These are phyloP conservation scores for Kuraishia cidri DNA, from an alignment of 805 yeast species.

Conservation along the genomic window DNA sequence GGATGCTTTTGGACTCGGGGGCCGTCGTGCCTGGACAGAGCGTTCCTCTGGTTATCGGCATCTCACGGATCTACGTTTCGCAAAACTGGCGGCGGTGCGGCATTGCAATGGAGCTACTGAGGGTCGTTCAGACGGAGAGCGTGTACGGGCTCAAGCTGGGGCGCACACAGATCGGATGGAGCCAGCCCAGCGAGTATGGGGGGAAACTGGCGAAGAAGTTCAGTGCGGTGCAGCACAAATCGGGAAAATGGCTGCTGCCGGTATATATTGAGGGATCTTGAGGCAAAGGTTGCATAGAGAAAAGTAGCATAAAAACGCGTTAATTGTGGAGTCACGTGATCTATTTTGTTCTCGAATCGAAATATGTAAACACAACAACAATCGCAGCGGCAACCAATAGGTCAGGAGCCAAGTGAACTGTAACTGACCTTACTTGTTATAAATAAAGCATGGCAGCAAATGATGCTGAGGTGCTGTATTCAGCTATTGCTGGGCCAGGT, in stretches of 20 bases:
- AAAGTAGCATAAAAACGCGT: not conserved
- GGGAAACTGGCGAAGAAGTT: constrained; percentile 46
- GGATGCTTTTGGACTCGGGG: constrained; percentile 53
- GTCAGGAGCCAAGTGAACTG: no score
- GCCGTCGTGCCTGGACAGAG: constrained; percentile 35
- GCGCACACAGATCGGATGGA: constrained; percentile 47
- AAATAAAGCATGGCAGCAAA: constrained; percentile 1
- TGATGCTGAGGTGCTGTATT: constrained; percentile 14
- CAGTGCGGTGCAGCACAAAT: constrained; percentile 45
- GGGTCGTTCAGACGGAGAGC: constrained; percentile 30
- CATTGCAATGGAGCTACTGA: constrained; percentile 35
- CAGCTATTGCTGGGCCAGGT: constrained; percentile 14
- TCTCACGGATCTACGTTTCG: constrained; percentile 40
- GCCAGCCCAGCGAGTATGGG: constrained; percentile 66
- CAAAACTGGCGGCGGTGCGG: constrained; percentile 36
- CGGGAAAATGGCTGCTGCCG: constrained; percentile 41
- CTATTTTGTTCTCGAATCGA: no score
- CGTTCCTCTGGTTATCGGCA: constrained; percentile 32
- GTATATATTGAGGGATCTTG: constrained; percentile 28
- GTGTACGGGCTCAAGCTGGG: constrained; percentile 39
- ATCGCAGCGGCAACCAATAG: no score
- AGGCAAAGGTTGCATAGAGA: constrained; percentile 8
- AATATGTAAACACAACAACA: no score
- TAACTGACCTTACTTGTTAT: no score
- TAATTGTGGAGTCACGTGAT: no score